Base-by-base conservation (phyloP, 2,329 filamentous ascomycete species). In the Paraphaeosphaeria sporulosa region DNA sequence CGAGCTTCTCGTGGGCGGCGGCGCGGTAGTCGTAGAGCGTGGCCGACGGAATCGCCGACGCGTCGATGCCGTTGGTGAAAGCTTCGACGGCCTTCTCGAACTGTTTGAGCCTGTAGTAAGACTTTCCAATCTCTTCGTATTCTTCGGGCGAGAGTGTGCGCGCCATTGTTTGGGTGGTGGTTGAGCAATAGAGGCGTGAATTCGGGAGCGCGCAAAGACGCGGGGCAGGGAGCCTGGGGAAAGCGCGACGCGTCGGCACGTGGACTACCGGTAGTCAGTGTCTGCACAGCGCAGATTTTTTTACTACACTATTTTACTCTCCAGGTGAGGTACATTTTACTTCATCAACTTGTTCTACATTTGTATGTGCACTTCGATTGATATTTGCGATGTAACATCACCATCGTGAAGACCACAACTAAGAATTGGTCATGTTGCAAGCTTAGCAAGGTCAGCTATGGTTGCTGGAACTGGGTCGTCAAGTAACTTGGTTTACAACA, bases 21-120 rank as follows among this genome's bases (percentile, higher is more conserved):
- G 85, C 82, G 51, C 86, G 83, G 60, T 83, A 82, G 70, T 88
- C 86, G 49, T 86, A 76, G 32, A 87, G 75, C 58, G 58, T 60
- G 13, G 72, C 47, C 4, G 64, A 66, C n/a, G 71, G 70, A 17
- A 52, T 61, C 17, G 36, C 34, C n/a, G 64, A 62, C 4, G 59
- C 62, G 30, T 76, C 67, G 42, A 76, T 74, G 36, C 63, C 76
- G 17, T 70, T 62, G 9, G 72, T 73, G 57, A 79, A 78, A 1
- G 71, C 70, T 49, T 74, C 67, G 4, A 74, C 54, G 0, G 76
- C 77, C 21, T 75, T 70, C 15, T 75, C 66, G 54, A 75, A 78
- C 42, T 77, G 67, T 44, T 75, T 77, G 34, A 71, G 65, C 49
- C 72, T 75, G 60, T 77, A 79, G 64, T 76, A 77, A 3, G 64